These are phyloP conservation scores for Nicotiana paniculata DNA, from an alignment of 257 asterid species.

Conservation along the genomic window DNA sequence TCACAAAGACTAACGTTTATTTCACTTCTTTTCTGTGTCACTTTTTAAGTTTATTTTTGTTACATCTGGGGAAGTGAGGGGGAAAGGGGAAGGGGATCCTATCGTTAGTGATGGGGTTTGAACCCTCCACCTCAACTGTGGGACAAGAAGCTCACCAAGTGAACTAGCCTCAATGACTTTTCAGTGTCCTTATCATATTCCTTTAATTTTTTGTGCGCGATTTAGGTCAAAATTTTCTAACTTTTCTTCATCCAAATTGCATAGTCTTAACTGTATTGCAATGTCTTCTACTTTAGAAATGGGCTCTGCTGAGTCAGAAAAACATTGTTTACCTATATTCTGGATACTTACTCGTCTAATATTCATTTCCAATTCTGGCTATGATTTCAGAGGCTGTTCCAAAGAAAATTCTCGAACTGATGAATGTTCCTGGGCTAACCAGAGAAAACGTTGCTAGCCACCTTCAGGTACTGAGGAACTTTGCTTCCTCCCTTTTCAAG, in stretches of 20 bases:
- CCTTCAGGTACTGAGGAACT: conserved; percentile 58
- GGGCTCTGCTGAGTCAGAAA: background rate
- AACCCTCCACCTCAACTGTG: no score
- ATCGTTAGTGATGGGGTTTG: no score
- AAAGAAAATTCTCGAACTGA: conserved; percentile 81
- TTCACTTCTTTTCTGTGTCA: background rate
- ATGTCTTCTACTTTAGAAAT: background rate
- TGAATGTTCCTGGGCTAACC: conserved; percentile 94
- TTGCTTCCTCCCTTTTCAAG: background rate
- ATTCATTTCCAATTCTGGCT: background rate
- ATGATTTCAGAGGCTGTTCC: conserved; percentile 88
- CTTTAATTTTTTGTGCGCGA: background rate
- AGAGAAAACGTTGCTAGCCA: conserved; percentile 98
- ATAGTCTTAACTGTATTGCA: background rate
- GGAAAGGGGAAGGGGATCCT: no score
- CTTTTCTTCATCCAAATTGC: background rate
- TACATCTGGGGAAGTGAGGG: no score
- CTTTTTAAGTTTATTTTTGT: no score
- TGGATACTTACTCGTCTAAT: background rate
- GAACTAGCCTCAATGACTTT: no score
- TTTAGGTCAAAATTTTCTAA: background rate
- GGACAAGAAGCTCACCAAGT: no score
- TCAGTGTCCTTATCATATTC: background rate
- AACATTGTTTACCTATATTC: background rate
- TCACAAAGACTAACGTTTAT: background rate